Evolutionary conservation across 805 yeast genomes (phyloP).

Genomic region (Metschnikowia gelsemii): DNA sequence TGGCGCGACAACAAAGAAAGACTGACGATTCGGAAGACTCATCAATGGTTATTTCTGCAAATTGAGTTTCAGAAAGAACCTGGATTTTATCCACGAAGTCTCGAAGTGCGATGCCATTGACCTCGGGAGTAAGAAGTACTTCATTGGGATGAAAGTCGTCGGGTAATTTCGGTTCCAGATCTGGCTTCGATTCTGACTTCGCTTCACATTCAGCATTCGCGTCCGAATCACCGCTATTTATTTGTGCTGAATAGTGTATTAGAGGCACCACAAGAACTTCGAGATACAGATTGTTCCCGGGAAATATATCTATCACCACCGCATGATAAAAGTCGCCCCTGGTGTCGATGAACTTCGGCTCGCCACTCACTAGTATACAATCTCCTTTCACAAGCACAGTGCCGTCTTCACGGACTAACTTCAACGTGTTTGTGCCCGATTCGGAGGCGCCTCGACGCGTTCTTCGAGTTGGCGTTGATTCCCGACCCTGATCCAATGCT

Average conservation of each 20-base stretch:
- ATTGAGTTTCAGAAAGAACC: conserved; percentile 41
- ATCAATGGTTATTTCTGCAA: conserved; percentile 36
- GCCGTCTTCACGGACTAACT: conserved; percentile 38
- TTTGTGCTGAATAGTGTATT: conserved; percentile 37
- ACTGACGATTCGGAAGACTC: conserved; percentile 27
- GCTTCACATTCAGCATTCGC: not conserved
- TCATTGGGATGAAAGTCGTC: conserved; percentile 33
- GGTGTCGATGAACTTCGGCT: conserved; percentile 29
- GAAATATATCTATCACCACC: conserved; percentile 49
- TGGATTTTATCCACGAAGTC: conserved; percentile 46
- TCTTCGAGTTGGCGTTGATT: conserved; percentile 22
- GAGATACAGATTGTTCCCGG: conserved; percentile 50
- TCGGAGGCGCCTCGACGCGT: conserved; percentile 19
- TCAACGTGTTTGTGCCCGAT: conserved; percentile 1
- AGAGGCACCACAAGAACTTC: conserved; percentile 52
- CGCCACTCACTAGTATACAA: conserved; percentile 38
- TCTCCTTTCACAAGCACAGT: conserved; percentile 54
- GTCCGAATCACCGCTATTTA: not conserved
- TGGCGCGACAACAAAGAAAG: conserved; percentile 44
- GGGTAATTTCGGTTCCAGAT: conserved; percentile 17
- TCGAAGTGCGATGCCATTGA: conserved; percentile 41
- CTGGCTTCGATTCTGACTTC: conserved; percentile 7
- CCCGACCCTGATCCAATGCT: not conserved
- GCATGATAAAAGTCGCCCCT: conserved; percentile 37
- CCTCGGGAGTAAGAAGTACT: conserved; percentile 53